These are phyloP conservation scores for Apiospora kogelbergensis DNA, from an alignment of 2,329 filamentous ascomycete species.

Conservation along the genomic window DNA sequence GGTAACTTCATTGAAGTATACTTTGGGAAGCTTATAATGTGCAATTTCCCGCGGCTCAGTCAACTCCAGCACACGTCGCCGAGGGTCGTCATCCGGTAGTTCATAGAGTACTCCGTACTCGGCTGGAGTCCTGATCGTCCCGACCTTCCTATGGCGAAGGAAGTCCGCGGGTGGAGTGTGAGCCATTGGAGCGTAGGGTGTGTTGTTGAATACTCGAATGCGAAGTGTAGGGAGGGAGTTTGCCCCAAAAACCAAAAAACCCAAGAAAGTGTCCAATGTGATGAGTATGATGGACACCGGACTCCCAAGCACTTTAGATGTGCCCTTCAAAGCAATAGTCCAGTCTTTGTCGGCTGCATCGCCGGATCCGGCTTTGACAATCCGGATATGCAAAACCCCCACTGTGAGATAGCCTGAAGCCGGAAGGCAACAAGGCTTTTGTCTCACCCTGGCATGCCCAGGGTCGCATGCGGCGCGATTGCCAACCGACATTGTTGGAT, in stretches of 20 bases:
- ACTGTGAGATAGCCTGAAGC: neutral
- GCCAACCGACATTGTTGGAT: fast-evolving
- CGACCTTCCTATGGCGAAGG: neutral
- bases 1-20: neutral
- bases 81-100: neutral
- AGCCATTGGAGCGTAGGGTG: neutral
- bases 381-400: neutral
- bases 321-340: neutral
- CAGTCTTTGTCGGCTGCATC: neutral
- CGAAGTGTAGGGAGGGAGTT: neutral
- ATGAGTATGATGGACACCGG: neutral
- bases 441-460: neutral
- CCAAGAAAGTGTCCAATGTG: neutral
- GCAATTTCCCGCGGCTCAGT: neutral
- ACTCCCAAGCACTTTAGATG: too few species aligned
- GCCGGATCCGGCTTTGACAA: neutral
- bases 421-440: neutral
- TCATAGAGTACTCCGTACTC: too few species aligned
- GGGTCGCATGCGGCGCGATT: neutral
- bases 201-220: neutral
- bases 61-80: neutral
- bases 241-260: neutral
- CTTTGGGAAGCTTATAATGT: too few species aligned
- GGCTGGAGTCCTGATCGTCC: neutral
- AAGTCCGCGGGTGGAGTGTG: too few species aligned